Evolutionary conservation across 176 grass and related monocot genomes (phyloP), one percentile per base, ranked within the genome.

Genomic region (Phoenix dactylifera): DNA sequence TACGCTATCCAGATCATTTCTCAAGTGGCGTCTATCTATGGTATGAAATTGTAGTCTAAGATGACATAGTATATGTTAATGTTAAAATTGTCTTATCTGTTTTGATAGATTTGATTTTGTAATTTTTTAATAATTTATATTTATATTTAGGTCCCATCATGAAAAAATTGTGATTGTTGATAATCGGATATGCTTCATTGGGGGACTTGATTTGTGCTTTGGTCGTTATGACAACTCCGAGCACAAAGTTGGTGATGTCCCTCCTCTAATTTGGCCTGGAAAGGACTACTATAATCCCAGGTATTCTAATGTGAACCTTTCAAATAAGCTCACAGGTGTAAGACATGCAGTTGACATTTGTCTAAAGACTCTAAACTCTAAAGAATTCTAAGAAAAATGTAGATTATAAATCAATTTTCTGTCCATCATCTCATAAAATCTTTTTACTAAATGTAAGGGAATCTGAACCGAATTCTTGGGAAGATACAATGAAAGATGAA

Each of bases 381-480:
- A 24, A 7, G 3, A 56, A 20, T 20, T 20, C 18, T 23, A 3
- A 22, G 12, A 23, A 56, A 20, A 18, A 54, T 54, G 19, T 14
- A 56, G 22, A 23, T 23, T 56, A 22, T 55, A 10, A 7, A 20
- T 18, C 18, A 56, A 20, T 22, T 56, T 22, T 20, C 10, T 56
- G 28, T 35, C 6, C 5, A 23, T 25, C 2, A 4, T 68, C 26
- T 56, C 16, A 23, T 16, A n/a, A 35, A 70, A 24, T 48, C 69
- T 22, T 44, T 65, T 63, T 59, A 44, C 15, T 57, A 49, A 65
- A 20, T 58, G 49, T 72, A 26, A 97, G 93, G 75, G 87, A 97
- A 85, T 97, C 87, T 52, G 93, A 97, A 65, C 93, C 93, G 51
- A 97, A 87, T 88, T 97, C 93, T 68, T 97, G 93, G 93, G 93